These are phyloP conservation scores for Luffa acutangula DNA, from an alignment of 306 rosid species.

Conservation along the genomic window DNA sequence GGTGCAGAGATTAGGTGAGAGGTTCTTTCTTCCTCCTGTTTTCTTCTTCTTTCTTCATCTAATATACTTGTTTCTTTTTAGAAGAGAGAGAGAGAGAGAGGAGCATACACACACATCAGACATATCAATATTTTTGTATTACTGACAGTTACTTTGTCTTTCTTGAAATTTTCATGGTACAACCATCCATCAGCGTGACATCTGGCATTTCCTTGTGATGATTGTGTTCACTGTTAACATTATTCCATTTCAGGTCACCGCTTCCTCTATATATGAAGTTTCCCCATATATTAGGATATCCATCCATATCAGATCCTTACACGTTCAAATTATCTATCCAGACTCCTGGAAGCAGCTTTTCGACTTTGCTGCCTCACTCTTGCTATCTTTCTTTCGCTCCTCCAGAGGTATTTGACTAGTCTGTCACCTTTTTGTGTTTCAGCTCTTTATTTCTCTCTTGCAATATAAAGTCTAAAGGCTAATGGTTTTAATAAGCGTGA, in stretches of 20 bases:
- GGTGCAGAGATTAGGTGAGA: no score
- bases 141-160: not conserved
- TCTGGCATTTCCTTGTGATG: not conserved
- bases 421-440: conserved; percentile 7
- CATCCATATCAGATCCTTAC: conserved; percentile 45
- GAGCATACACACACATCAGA: not conserved
- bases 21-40: no score
- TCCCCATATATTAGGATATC: conserved; percentile 66
- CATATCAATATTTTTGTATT: not conserved
- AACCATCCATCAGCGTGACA: not conserved
- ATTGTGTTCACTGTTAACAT: conserved; percentile 6
- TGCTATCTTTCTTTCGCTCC: conserved; percentile 88
- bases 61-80: no score
- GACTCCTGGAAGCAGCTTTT: conserved; percentile 52
- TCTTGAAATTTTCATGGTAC: not conserved
- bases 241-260: conserved; percentile 51
- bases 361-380: conserved; percentile 35
- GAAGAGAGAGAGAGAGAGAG: no score
- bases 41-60: no score
- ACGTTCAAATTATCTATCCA: conserved; percentile 35
- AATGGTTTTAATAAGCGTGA: not conserved
- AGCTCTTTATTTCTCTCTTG: conserved; percentile 1
- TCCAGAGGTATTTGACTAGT: conserved; percentile 58
- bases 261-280: conserved; percentile 42
- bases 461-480: not conserved